Base-by-base conservation (phyloP, 108 stramenopile species). In the Cyclotella cryptica region DNA sequence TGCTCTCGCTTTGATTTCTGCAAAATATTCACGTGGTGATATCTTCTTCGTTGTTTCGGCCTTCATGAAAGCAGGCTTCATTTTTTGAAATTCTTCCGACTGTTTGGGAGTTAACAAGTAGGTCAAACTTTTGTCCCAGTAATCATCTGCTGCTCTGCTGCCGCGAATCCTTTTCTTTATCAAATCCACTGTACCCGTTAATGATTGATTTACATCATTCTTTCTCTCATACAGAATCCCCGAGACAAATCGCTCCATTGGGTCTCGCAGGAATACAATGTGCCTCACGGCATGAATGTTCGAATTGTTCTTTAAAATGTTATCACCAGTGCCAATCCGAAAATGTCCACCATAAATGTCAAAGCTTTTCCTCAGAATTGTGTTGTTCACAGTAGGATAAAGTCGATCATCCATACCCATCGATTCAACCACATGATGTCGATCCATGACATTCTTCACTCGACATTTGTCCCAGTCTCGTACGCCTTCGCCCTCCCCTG, bases 81-180 rank as follows among this genome's bases (percentile, higher is more conserved):
- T 39, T 5, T 80, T 61, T 27, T 52, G 21, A n/a, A 66, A 45
- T 69, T 80, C 43, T 19, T 65, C 65, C 7, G 47, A 40, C 67
- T 89, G 86, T n/a, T 10, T 12, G 26, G 88, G 86, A 29, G 88
- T 85, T 35, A 89, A 43, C 61, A 89, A 68, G 62, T 89, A 89
- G 3, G 35, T 41, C 17, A 59, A 11, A 75, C 78, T 85, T 26
- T 49, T 68, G n/a, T 54, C 58, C 55, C 46, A 45, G 58, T 77
- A 87, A 49, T 71, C 41, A 35, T 76, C 59, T 21, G 71, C 19
- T 17, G 28, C 21, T 43, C 68, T 55, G 41, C 57, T 62, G 14
- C 42, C 52, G 14, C 19, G 59, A 7, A 85, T 68, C 19, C 53
- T 55, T 40, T 61, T 80, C 41, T 63, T 68, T 12, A 80, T 75